These are phyloP conservation scores for Globisporangium rhizosaccharum DNA, from an alignment of 352 stramenopile species.

Conservation along the genomic window DNA sequence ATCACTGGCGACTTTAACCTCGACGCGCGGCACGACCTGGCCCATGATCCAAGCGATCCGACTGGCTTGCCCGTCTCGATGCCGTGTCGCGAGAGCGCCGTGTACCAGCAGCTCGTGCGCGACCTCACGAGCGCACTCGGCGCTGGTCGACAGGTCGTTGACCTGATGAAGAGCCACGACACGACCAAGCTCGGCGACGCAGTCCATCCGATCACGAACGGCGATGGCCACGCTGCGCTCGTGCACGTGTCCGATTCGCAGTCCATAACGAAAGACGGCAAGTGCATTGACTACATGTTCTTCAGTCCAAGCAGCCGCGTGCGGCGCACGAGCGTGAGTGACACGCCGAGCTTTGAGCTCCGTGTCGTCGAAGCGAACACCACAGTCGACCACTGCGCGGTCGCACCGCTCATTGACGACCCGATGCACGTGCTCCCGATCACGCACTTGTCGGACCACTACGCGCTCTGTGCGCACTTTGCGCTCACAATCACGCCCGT, in stretches of 20 bases:
- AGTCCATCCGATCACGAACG: conserved; percentile 74
- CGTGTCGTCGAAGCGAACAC: conserved; percentile 36
- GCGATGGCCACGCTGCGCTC: conserved; percentile 65
- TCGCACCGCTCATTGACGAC: conserved; percentile 15
- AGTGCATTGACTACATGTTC: conserved; percentile 87
- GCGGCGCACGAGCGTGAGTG: conserved; percentile 12
- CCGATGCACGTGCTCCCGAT: conserved; percentile 34
- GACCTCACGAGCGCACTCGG: conserved; percentile 41
- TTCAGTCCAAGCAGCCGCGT: conserved; percentile 42
- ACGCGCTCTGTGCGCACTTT: conserved; percentile 54
- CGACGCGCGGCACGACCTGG: conserved; percentile 66
- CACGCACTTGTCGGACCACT: conserved; percentile 81
- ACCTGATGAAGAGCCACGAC: conserved; percentile 71
- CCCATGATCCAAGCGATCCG: conserved; percentile 21
- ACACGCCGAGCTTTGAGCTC: conserved; percentile 36
- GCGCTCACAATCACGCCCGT: conserved; percentile 37
- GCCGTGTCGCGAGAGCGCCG: conserved; percentile 45
- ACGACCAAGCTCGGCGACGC: conserved; percentile 39
- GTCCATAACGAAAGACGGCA: conserved; percentile 52
- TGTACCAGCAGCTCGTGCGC: conserved; percentile 53
- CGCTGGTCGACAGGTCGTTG: conserved; percentile 29
- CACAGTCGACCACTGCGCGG: conserved; percentile 49
- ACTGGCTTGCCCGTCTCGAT: conserved; percentile 21
- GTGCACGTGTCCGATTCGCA: conserved; percentile 40
- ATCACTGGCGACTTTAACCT: conserved; percentile 81